Conservation (phyloP, 208 protist genomes). For the Leishmania guyanensis region DNA sequence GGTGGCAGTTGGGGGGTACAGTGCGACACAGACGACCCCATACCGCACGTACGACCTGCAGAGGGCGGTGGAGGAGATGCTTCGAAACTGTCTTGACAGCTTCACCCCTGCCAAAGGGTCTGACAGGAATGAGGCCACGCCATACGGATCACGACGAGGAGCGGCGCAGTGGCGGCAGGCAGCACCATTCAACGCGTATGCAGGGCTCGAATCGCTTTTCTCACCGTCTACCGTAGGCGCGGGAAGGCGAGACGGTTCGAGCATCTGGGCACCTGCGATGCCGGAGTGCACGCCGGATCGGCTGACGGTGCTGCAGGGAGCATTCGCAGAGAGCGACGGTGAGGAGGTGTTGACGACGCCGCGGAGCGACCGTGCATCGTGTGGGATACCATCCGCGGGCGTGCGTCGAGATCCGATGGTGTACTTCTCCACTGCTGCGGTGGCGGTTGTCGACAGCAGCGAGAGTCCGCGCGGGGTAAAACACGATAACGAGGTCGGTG, state of each 20-base stretch:
- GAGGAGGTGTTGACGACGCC: constrained; percentile 26
- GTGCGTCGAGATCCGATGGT: constrained; percentile 26
- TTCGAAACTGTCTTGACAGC: constrained; percentile 32
- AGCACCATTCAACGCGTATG: constrained; percentile 8
- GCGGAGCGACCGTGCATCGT: constrained; percentile 5
- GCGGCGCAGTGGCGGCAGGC: constrained; percentile 3
- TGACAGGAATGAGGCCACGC: constrained; percentile 7
- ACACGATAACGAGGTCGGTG: background rate
- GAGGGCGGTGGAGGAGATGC: constrained; percentile 37
- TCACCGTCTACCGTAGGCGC: background rate
- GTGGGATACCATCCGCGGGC: constrained; percentile 1
- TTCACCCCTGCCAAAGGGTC: constrained; percentile 22
- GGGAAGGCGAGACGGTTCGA: background rate
- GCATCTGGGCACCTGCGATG: constrained; percentile 13
- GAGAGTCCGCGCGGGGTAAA: background rate
- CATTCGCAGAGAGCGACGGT: constrained; percentile 52
- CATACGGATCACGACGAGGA: constrained; percentile 3
- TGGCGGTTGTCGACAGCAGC: background rate
- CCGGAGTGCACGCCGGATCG: constrained; percentile 18
- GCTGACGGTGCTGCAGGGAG: constrained; percentile 16
- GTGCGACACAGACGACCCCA: background rate
- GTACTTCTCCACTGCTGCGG: constrained; percentile 26
- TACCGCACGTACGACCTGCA: constrained; percentile 24
- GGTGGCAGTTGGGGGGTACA: background rate
- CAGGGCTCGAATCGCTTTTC: constrained; percentile 18